Percentiles rank a stretch among this genome's conserved stretches.
phyloP scores from a whole-genome alignment of 768 basidiomycete genomes.

The Leccinum boreale region DNA sequence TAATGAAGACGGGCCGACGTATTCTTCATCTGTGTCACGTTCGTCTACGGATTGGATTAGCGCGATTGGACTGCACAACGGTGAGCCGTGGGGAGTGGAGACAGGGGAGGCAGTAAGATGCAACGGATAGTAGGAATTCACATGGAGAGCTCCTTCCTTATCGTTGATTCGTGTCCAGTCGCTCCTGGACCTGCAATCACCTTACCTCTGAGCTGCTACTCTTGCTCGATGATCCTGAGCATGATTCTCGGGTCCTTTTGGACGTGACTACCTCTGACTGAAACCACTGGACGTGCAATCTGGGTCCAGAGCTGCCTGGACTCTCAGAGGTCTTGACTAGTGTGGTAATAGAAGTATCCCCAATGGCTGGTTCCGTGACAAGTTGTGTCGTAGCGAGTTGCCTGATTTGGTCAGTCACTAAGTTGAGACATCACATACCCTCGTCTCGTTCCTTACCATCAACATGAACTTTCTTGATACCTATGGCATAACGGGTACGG shows the following conservation, averaged over 20 bases:
- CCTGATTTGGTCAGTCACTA: conserved; percentile 11
- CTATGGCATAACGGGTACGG: conserved; percentile 49
- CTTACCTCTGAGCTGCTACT: no score
- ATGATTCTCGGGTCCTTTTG: no score
- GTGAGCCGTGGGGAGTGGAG: conserved; percentile 39
- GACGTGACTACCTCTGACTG: no score
- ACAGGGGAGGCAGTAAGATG: conserved; percentile 38
- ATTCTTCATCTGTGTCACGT: conserved; percentile 38
- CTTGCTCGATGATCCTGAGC: no score
- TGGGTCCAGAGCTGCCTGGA: no score
- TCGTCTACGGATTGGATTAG: conserved; percentile 43
- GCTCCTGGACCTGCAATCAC: no score
- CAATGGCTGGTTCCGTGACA: no score
- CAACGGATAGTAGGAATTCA: conserved; percentile 8
- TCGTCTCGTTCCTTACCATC: background rate
- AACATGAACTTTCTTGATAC: conserved; percentile 75
- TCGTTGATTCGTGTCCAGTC: no score
- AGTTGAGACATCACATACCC: background rate
- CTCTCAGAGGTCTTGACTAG: no score
- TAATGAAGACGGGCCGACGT: conserved; percentile 51
- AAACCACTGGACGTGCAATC: no score
- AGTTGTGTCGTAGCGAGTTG: background rate
- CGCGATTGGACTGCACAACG: conserved; percentile 35
- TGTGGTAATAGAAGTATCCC: no score
- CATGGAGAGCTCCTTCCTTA: no score